Evolutionary conservation across 306 rosid genomes (phyloP).

Genomic region (Biancaea sappan): DNA sequence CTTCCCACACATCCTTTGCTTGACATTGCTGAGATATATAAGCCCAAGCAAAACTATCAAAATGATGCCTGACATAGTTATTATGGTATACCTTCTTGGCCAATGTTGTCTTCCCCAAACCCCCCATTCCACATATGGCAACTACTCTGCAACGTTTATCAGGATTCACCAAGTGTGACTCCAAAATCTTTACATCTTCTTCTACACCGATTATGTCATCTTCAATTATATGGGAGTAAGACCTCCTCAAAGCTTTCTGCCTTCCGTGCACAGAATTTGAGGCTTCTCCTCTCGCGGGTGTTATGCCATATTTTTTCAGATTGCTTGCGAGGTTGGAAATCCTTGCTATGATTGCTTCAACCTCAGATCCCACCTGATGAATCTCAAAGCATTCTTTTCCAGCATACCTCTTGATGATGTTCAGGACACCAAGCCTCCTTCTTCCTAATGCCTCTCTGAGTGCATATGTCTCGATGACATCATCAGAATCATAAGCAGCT

Average conservation of each 20-base stretch:
- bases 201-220: slow-evolving; percentile 56
- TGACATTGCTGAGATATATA: slow-evolving; percentile 62
- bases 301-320: slow-evolving; percentile 39
- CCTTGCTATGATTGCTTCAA: slow-evolving; percentile 33
- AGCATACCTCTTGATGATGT: slow-evolving; percentile 37
- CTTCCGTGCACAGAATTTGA: slow-evolving; percentile 34
- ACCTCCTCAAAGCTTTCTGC: slow-evolving; percentile 41
- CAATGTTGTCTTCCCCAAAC: slow-evolving; percentile 63
- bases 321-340: slow-evolving; percentile 27
- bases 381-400: slow-evolving; percentile 25
- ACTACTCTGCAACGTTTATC: slow-evolving; percentile 34
- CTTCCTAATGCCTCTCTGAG: slow-evolving; percentile 39
- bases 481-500: slow-evolving; percentile 58
- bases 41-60: slow-evolving; percentile 55
- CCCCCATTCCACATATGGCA: slow-evolving; percentile 68
- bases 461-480: slow-evolving; percentile 43
- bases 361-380: slow-evolving; percentile 35
- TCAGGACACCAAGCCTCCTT: slow-evolving; percentile 3
- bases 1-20: slow-evolving; percentile 59
- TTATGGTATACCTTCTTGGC: slow-evolving; percentile 53
- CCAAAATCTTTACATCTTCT: slow-evolving; percentile 38
- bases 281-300: slow-evolving; percentile 29
- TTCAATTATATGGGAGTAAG: slow-evolving; percentile 55
- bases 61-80: slow-evolving; percentile 32
- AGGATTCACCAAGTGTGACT: slow-evolving; percentile 33